phyloP scores from a whole-genome alignment of 2,329 filamentous ascomycete genomes.

The Neurospora sp. region DNA sequence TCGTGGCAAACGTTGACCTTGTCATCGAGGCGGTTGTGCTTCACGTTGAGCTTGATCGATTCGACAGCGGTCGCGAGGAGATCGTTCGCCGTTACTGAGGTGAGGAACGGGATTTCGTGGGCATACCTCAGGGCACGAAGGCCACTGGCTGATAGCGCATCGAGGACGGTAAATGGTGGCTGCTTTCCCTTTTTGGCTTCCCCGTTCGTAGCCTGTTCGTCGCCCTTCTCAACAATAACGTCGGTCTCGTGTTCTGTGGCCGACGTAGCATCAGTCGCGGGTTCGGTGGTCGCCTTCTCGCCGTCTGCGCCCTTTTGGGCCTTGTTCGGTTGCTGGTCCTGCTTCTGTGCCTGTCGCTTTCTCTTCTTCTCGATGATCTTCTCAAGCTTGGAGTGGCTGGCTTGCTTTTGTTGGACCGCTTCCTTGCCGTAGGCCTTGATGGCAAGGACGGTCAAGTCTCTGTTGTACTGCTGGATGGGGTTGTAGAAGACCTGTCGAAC shows the following conservation, averaged over 20 bases:
- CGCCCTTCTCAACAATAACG: neutral
- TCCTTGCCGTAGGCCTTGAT: constrained; percentile 83
- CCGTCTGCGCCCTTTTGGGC: constrained; percentile 17
- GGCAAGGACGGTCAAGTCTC: constrained; percentile 84
- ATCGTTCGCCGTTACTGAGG: constrained; percentile 81
- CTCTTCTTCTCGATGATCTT: constrained; percentile 33
- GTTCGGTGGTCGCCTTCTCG: constrained; percentile 2
- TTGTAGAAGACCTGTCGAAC: constrained; percentile 92
- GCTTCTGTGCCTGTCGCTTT: constrained; percentile 31
- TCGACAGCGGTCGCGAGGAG: constrained; percentile 66
- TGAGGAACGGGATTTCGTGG: constrained; percentile 77
- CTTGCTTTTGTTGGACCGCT: constrained; percentile 35
- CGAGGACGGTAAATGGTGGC: constrained; percentile 69
- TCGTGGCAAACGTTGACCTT: constrained; percentile 65
- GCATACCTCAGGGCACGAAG: constrained; percentile 85
- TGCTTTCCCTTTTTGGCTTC: constrained; percentile 18
- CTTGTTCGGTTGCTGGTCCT: constrained; percentile 30
- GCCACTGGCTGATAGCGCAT: constrained; percentile 89
- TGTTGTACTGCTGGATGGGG: constrained; percentile 97
- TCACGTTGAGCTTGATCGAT: constrained; percentile 74
- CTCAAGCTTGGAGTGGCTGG: constrained; percentile 45
- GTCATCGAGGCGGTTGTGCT: constrained; percentile 65
- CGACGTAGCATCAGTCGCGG: constrained; percentile 6
- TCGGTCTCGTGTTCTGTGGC: neutral
- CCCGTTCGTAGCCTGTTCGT: neutral